Evolutionary conservation across 805 yeast species (phyloP).

Genomic region (Clavispora fructus): DNA sequence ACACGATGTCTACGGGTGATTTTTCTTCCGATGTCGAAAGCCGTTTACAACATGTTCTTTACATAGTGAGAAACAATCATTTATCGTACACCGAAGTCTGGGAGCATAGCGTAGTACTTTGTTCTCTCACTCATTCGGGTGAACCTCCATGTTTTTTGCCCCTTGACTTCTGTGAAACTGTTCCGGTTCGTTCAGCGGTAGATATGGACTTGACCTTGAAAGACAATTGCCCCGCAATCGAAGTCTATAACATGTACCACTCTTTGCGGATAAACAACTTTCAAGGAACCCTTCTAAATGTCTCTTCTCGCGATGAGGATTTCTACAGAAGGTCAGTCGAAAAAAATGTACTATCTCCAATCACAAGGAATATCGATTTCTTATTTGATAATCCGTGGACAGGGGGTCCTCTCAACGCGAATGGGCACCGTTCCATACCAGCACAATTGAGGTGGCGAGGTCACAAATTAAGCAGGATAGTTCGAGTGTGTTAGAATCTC

Average conservation of each 20-base stretch:
- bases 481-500: too few relatives aligned
- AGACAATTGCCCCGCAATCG: constrained; percentile 5
- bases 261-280: not conserved
- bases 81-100: constrained; percentile 7
- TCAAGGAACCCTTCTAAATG: not conserved
- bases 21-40: not conserved
- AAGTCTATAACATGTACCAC: constrained; percentile 6
- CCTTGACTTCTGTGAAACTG: constrained; percentile 5
- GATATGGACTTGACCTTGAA: not conserved
- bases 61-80: not conserved
- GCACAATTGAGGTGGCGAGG: too few relatives aligned
- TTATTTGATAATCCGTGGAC: not conserved
- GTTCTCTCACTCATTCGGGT: constrained; percentile 8
- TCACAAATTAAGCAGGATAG: too few relatives aligned
- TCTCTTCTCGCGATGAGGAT: not conserved
- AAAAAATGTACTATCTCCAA: not conserved
- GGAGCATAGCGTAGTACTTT: constrained; percentile 8
- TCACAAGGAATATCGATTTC: not conserved
- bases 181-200: not conserved
- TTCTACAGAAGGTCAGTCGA: not conserved
- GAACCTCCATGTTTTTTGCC: constrained; percentile 11
- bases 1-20: not conserved
- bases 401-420: not conserved
- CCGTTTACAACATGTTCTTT: not conserved
- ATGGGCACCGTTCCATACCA: too few relatives aligned